Percentiles rank a stretch among this genome's conserved stretches.
Conservation (phyloP, 2,329 filamentous ascomycete genomes). For the Cercospora beticola region DNA sequence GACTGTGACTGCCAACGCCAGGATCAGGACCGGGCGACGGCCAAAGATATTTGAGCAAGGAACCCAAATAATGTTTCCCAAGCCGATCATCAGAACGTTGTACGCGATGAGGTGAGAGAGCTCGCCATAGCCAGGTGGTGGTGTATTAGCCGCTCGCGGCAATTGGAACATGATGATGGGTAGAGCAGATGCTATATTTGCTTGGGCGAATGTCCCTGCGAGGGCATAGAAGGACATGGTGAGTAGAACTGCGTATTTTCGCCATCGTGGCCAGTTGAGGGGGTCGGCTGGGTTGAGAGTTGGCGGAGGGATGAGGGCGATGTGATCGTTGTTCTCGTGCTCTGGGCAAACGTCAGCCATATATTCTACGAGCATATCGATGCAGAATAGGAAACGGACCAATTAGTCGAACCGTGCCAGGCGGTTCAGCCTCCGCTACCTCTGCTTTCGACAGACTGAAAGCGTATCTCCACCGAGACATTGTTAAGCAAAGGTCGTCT, state of each 20-base stretch:
- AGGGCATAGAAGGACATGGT: slow-evolving; percentile 43
- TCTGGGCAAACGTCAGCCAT: slow-evolving; percentile 21
- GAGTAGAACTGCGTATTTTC: slow-evolving; percentile 39
- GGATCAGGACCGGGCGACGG: slow-evolving; percentile 41
- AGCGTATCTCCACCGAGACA: slow-evolving; percentile 39
- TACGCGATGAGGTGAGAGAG: slow-evolving; percentile 42
- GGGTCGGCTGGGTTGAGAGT: slow-evolving; percentile 44
- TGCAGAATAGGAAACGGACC: slow-evolving; percentile 32
- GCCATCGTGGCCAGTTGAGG: slow-evolving; percentile 42
- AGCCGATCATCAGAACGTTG: slow-evolving; percentile 43
- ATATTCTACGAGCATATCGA: background rate
- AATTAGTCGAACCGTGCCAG: slow-evolving; percentile 43
- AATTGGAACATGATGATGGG: slow-evolving; percentile 32
- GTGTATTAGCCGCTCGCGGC: slow-evolving; percentile 21
- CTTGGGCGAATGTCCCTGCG: slow-evolving; percentile 40
- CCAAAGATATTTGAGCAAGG: slow-evolving; percentile 45
- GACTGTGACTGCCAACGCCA: slow-evolving; percentile 38
- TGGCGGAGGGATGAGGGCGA: slow-evolving; percentile 41
- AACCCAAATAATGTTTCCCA: slow-evolving; percentile 44
- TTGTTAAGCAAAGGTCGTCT: slow-evolving; percentile 21
- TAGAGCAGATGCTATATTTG: slow-evolving; percentile 40
- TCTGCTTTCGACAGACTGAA: slow-evolving; percentile 44
- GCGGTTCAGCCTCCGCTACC: slow-evolving; percentile 41
- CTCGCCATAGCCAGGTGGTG: slow-evolving; percentile 35
- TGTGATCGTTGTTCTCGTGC: slow-evolving; percentile 38